Evolutionary conservation across 768 basidiomycete species (phyloP), one percentile per base, ranked within the genome.

Genomic region (Ramaria rubella): DNA sequence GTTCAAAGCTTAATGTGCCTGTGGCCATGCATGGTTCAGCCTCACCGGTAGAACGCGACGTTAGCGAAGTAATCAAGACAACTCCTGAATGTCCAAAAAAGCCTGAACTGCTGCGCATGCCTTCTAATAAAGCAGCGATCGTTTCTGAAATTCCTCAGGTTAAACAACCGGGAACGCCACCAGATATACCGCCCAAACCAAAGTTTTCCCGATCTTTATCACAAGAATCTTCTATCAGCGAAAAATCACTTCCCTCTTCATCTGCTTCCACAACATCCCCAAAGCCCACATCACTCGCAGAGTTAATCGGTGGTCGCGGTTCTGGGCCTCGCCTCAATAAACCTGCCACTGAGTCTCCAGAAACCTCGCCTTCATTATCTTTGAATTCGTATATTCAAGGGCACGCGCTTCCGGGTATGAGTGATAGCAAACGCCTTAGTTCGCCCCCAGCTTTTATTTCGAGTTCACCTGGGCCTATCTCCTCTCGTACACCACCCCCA

Each of bases 371-470:
- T 23, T 26, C 27, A 29, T 40, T 29, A 45, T 2, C 27, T 46
- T 17, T n/a, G 4, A 27, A n/a, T 11, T 31, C 43, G 21, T 2
- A 8, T 19, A 14, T n/a, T 33, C 55, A 33, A 33, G 55, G 55
- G 5, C 43, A 33, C n/a, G 42, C 55, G 15, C 46, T 56, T 24
- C 44, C 55, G 21, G 55, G 55, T 19, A 29, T 56, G 55, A 38
- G 33, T 23, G 33, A 23, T 14, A 11, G 12, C 12, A 33, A 34
- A 21, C 5, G 12, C 40, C 8, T 15, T 15, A 21, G 19, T 14
- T 69, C 65, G 3, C 67, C 72, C 60, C 64, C 64, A 12, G 59
- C 63, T 21, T 60, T 65, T 26, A 48, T 60, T 52, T 53, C 62
- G 19, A 59, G 56, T 23, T 57, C 67, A 21, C 50, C 61, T 2